Conservation (phyloP, 2,329 filamentous ascomycete genomes). For the Dactylellina sp. region DNA sequence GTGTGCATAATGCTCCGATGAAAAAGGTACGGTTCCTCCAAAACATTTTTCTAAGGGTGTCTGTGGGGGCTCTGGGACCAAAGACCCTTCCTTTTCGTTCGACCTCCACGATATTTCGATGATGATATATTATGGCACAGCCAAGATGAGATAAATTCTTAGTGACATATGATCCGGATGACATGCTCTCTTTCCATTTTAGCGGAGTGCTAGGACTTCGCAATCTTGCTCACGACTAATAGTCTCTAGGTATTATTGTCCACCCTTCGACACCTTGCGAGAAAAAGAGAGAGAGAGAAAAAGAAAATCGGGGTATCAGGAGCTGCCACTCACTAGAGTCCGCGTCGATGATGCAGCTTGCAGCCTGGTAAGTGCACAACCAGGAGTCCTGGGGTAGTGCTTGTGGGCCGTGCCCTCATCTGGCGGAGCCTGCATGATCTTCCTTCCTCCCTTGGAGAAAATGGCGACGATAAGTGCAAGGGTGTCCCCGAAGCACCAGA, state of each 20-base stretch:
- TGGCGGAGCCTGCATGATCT: slow-evolving; percentile 55
- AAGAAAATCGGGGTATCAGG: no score
- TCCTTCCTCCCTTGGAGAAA: slow-evolving; percentile 54
- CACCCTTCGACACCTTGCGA: slow-evolving; percentile 2
- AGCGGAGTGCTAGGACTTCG: slow-evolving; percentile 41
- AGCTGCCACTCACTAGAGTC: no score
- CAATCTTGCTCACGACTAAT: slow-evolving; percentile 38
- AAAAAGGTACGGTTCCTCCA: slow-evolving; percentile 54
- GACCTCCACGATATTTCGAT: neutral
- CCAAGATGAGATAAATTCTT: neutral
- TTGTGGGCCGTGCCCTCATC: slow-evolving; percentile 52
- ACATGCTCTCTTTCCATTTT: slow-evolving; percentile 46
- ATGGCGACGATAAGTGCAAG: slow-evolving; percentile 45
- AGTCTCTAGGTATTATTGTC: no score
- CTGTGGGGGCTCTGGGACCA: neutral
- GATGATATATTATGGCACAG: neutral
- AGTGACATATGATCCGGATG: slow-evolving; percentile 1
- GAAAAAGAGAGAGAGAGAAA: no score
- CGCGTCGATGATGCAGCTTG: slow-evolving; percentile 15
- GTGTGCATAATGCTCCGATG: slow-evolving; percentile 55
- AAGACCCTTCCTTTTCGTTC: neutral
- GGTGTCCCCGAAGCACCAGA: slow-evolving; percentile 39
- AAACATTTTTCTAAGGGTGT: slow-evolving; percentile 25
- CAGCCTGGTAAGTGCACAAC: slow-evolving; percentile 56
- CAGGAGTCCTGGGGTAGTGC: slow-evolving; percentile 48